Evolutionary conservation across 116 monocot species (phyloP).

Genomic region (Papilionanthe hybrid): DNA sequence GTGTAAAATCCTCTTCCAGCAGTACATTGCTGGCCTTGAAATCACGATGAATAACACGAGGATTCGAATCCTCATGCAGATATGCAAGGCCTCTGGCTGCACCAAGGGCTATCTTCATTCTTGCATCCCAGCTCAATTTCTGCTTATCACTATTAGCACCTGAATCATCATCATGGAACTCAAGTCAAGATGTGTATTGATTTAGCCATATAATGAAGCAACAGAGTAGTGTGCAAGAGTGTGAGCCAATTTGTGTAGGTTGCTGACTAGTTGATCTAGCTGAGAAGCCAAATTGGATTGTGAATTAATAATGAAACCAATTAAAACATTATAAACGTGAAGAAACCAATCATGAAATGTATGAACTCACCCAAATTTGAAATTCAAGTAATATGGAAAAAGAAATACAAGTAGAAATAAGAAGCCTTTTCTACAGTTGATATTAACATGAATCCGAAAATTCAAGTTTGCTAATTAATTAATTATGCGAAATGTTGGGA

Average conservation of each 20-base stretch:
- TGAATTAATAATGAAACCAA: too few relatives aligned
- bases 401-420: too few relatives aligned
- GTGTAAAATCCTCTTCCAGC: slow-evolving; percentile 74
- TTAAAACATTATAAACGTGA: too few relatives aligned
- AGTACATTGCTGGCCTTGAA: slow-evolving; percentile 81
- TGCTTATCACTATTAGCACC: slow-evolving; percentile 42
- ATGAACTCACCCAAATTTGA: neutral
- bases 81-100: slow-evolving; percentile 79
- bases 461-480: too few relatives aligned
- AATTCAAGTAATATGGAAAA: neutral
- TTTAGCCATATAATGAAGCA: neutral
- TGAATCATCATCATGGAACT: slow-evolving; percentile 18
- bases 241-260: too few relatives aligned
- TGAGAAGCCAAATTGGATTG: too few relatives aligned
- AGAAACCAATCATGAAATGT: neutral
- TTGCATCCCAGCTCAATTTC: slow-evolving; percentile 61
- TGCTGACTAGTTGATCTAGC: too few relatives aligned
- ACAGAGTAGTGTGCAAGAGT: neutral
- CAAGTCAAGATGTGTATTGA: neutral
- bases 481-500: too few relatives aligned
- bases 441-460: too few relatives aligned
- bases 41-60: slow-evolving; percentile 79
- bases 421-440: too few relatives aligned
- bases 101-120: slow-evolving; percentile 88
- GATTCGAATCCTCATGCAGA: slow-evolving; percentile 82